These are phyloP conservation scores for Fragaria ananassa DNA, from an alignment of 306 rosid genomes.

Conservation along the genomic window DNA sequence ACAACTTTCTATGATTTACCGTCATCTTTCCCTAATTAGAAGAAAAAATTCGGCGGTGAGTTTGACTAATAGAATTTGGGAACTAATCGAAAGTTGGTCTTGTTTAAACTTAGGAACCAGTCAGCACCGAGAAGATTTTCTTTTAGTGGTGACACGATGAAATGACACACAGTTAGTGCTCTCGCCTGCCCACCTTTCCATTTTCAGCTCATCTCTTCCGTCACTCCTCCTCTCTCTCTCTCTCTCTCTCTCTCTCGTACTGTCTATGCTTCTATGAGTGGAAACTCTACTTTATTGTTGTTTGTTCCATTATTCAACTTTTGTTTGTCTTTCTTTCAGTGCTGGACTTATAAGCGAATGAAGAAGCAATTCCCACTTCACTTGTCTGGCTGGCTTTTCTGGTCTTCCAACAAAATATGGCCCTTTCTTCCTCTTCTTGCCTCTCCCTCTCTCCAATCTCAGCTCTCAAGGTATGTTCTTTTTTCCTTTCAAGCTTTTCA, in stretches of 20 bases:
- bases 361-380: conserved; percentile 39
- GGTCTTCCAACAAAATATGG: conserved; percentile 46
- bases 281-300: not conserved
- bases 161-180: not conserved
- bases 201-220: not conserved
- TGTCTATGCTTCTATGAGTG: conserved; percentile 10
- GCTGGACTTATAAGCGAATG: conserved; percentile 29
- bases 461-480: conserved; percentile 48
- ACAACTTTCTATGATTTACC: not conserved
- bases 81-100: not conserved
- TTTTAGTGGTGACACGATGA: not conserved
- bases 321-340: not conserved
- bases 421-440: conserved; percentile 47
- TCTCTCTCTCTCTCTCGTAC: conserved; percentile 17
- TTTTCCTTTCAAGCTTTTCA: not conserved
- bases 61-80: not conserved
- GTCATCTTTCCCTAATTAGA: not conserved
- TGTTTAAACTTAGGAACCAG: not conserved
- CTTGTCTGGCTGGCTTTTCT: conserved; percentile 29
- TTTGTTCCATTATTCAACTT: not conserved
- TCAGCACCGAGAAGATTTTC: not conserved
- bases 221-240: not conserved
- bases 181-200: not conserved
- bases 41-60: not conserved
- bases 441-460: conserved; percentile 42